Evolutionary conservation across 495 filamentous ascomycete genomes (phyloP).

Genomic region (Copromyces sp.): DNA sequence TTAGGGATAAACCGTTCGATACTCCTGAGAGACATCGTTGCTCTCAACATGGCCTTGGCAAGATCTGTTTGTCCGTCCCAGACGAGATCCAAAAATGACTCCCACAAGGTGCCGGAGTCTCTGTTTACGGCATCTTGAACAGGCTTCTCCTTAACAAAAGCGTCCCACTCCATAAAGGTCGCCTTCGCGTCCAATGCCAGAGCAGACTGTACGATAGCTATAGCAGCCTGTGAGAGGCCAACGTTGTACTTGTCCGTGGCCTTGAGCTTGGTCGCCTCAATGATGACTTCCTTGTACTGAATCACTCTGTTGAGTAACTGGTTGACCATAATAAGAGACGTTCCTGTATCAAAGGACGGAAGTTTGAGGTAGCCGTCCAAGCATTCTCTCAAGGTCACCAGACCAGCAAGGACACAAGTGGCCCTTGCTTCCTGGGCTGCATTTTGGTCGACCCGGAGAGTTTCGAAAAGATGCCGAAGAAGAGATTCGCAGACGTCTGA

Average conservation of each 20-base stretch:
- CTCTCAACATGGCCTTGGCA: slow-evolving; percentile 60
- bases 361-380: slow-evolving; percentile 34
- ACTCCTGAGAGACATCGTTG: slow-evolving; percentile 54
- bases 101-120: slow-evolving; percentile 63
- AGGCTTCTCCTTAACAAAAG: slow-evolving; percentile 45
- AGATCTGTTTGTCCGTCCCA: slow-evolving; percentile 51
- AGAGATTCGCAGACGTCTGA: slow-evolving; percentile 63
- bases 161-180: slow-evolving; percentile 58
- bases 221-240: slow-evolving; percentile 34
- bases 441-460: slow-evolving; percentile 43
- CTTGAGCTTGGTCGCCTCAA: slow-evolving; percentile 28
- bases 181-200: slow-evolving; percentile 68
- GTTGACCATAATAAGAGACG: slow-evolving; percentile 41
- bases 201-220: slow-evolving; percentile 59
- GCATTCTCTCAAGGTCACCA: slow-evolving; percentile 35
- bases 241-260: slow-evolving; percentile 25
- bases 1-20: slow-evolving; percentile 59
- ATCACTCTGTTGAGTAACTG: slow-evolving; percentile 39
- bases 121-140: slow-evolving; percentile 59
- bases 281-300: slow-evolving; percentile 36
- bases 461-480: slow-evolving; percentile 56
- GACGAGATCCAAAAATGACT: slow-evolving; percentile 58
- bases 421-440: slow-evolving; percentile 27
- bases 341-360: slow-evolving; percentile 32
- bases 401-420: slow-evolving; percentile 36